Evolutionary conservation across 176 grass and related monocot genomes (phyloP), one percentile per base, ranked within the genome.

Genomic region (Echinochloa phyllopogon): DNA sequence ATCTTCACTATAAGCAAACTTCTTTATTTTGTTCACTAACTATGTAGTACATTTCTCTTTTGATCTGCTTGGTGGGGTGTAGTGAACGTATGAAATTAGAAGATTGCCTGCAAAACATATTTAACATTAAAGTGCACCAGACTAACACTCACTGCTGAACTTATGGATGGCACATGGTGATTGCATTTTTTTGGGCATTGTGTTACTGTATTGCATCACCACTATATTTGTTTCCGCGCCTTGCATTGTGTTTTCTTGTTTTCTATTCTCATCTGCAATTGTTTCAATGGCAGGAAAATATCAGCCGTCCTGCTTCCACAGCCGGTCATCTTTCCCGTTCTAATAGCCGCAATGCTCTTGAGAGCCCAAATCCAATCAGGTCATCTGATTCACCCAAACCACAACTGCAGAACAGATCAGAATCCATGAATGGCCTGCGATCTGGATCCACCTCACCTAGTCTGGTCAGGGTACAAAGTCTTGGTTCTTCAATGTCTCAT

Each of bases 381-480:
- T 60, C 82, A 70, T 87, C 89, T 76, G 89, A 87, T 78, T 91
- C 77, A 82, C 82, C 76, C 3, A 79, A 74, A 61, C 65, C 56
- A 12, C 85, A 88, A 25, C 74, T 88, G 33, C 93, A 83, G 78
- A 86, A 71, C 47, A 89, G 85, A 71, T 88, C 87, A 18, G 93
- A 96, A 58, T 85, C 78, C 44, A 79, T 96, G 78, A 86, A 80
- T 85, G 96, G 76, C 66, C 74, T 93, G 86, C 91, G 87, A 78
- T 86, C 89, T 70, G 93, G 91, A 65, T 47, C 87, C 47, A 83
- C 86, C 51, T 95, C 96, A 67, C 92, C 96, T 25, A 90, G 89
- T 86, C 89, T 98, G 73, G 94, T 84, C 33, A 92, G 93, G 81
- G 89, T 98, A 10, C 93, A 88, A 42, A 98, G 96, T 85, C 81